phyloP scores from a whole-genome alignment of 164 flowering plant genomes.

The Aristolochia californica region DNA sequence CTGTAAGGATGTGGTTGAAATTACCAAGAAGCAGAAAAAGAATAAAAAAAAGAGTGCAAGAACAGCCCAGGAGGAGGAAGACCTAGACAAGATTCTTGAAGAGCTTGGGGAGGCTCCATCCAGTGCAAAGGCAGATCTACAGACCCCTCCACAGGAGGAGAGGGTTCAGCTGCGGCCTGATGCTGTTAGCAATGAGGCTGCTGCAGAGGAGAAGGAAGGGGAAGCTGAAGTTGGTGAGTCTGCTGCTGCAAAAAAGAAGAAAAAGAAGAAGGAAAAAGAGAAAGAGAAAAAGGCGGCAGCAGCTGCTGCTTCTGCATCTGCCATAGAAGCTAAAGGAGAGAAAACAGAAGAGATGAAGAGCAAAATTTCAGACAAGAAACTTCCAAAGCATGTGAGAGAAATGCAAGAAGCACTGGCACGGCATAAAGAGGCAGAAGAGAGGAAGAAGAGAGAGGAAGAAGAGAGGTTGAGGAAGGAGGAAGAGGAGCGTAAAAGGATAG shows the following conservation, averaged over 20 bases:
- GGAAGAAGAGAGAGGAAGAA: slow-evolving; percentile 77
- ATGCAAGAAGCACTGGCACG: slow-evolving; percentile 91
- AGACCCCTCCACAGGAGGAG: slow-evolving; percentile 31
- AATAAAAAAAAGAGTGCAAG: slow-evolving; percentile 85
- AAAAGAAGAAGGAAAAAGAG: slow-evolving; percentile 81
- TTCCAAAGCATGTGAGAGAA: slow-evolving; percentile 92
- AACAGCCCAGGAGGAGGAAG: slow-evolving; percentile 92
- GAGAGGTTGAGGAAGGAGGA: slow-evolving; percentile 82
- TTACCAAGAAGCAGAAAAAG: slow-evolving; percentile 68
- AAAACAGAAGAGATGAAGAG: slow-evolving; percentile 31
- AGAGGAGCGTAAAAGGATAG: slow-evolving; percentile 70
- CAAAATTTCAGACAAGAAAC: slow-evolving; percentile 57
- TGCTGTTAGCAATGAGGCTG: slow-evolving; percentile 22
- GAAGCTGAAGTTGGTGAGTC: slow-evolving; percentile 43
- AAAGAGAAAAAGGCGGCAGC: slow-evolving; percentile 56
- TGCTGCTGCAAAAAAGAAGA: slow-evolving; percentile 90
- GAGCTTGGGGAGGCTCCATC: slow-evolving; percentile 73
- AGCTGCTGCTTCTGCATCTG: slow-evolving; percentile 17
- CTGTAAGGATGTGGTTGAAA: slow-evolving; percentile 24
- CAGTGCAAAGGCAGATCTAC: slow-evolving; percentile 19
- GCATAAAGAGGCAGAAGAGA: slow-evolving; percentile 81
- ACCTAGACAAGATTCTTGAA: slow-evolving; percentile 82
- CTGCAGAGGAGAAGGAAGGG: slow-evolving; percentile 47
- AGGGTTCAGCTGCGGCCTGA: slow-evolving; percentile 35
- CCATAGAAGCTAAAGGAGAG: slow-evolving; percentile 27